These are phyloP conservation scores for Zymoseptoria brevis DNA, from an alignment of 2,329 filamentous ascomycete species.

Conservation along the genomic window DNA sequence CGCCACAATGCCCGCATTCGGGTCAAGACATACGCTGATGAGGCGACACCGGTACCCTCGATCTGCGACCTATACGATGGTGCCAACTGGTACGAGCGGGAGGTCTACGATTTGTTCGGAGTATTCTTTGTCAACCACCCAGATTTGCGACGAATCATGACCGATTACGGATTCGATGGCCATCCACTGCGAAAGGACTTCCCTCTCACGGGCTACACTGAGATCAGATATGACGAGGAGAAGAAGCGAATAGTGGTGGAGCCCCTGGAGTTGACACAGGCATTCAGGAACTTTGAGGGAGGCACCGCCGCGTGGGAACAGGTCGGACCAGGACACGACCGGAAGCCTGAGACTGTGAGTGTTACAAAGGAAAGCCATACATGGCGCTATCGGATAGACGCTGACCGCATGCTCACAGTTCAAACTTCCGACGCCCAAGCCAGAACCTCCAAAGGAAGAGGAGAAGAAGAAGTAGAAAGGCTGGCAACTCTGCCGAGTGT, in stretches of 20 bases:
- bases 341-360: conserved; percentile 62
- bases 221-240: conserved; percentile 96
- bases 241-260: conserved; percentile 99
- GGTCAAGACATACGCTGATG: conserved; percentile 97
- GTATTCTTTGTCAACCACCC: conserved; percentile 96
- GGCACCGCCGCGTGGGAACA: conserved; percentile 54
- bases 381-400: neutral
- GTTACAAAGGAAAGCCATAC: neutral
- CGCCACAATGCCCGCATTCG: conserved; percentile 94
- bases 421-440: conserved; percentile 91
- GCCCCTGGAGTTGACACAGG: conserved; percentile 93
- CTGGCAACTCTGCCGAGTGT: neutral
- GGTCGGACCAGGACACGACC: conserved; percentile 63
- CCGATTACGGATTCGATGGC: conserved; percentile 97
- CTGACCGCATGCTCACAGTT: conserved; percentile 47
- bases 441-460: conserved; percentile 84
- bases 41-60: conserved; percentile 86
- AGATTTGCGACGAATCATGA: conserved; percentile 96
- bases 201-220: conserved; percentile 94
- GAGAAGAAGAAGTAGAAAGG: conserved; percentile 60
- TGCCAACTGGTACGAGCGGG: conserved; percentile 97
- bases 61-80: conserved; percentile 82
- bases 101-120: conserved; percentile 95
- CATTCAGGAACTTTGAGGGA: conserved; percentile 96
- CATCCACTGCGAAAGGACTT: conserved; percentile 98